These are phyloP conservation scores for Penicillium parvum DNA, from an alignment of 495 filamentous ascomycete genomes.

Conservation along the genomic window DNA sequence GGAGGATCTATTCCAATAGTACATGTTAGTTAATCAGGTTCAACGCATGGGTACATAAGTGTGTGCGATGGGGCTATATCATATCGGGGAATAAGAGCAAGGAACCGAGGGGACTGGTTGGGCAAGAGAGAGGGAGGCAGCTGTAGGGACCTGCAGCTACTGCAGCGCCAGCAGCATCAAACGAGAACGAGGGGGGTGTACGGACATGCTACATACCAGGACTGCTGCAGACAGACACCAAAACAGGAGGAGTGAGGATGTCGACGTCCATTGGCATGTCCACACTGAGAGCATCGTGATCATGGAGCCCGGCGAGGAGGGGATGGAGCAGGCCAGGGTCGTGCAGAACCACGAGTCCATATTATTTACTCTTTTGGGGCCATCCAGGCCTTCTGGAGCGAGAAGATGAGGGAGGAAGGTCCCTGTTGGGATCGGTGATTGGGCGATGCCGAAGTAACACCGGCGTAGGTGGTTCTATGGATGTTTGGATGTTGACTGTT, in stretches of 20 bases:
- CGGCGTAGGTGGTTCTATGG: too few species aligned
- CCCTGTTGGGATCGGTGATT: not conserved
- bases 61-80: not conserved
- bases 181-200: slow-evolving; percentile 15
- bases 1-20: slow-evolving; percentile 8
- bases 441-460: not conserved
- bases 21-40: slow-evolving; percentile 6
- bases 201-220: slow-evolving; percentile 24
- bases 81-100: not conserved
- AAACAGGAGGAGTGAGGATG: slow-evolving; percentile 7
- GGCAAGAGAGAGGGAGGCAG: not conserved
- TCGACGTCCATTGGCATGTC: slow-evolving; percentile 2
- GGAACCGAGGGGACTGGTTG: not conserved
- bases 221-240: slow-evolving; percentile 15
- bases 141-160: slow-evolving; percentile 15
- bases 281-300: slow-evolving; percentile 10
- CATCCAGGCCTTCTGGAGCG: not conserved
- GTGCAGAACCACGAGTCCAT: slow-evolving; percentile 10
- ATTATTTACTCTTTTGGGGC: slow-evolving; percentile 10
- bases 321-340: slow-evolving; percentile 3
- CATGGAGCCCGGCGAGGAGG: not conserved
- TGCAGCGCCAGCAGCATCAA: too few species aligned
- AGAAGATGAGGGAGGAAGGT: not conserved
- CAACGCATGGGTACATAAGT: too few species aligned
- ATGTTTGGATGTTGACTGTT: too few species aligned